phyloP scores from a whole-genome alignment of 208 protist genomes.

The Leishmania guyanensis region DNA sequence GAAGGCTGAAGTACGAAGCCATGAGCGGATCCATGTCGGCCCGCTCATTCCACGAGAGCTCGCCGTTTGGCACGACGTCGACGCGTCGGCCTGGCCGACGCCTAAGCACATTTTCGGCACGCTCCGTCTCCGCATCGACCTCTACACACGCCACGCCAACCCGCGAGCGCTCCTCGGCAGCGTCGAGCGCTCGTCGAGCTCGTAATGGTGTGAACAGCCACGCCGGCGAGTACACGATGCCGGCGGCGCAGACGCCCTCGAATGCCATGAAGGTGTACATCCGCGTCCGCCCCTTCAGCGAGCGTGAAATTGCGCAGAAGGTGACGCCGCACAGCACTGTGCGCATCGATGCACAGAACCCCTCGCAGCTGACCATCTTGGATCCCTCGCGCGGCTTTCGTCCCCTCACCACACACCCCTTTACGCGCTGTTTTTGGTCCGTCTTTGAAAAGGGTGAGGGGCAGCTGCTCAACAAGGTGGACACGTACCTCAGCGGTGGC shows the following conservation, averaged over 20 bases:
- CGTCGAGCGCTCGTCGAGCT: constrained; percentile 9
- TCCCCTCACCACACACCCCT: constrained; percentile 63
- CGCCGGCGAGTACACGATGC: constrained; percentile 1
- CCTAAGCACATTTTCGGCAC: not conserved
- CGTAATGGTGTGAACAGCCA: constrained; percentile 5
- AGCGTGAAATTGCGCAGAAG: constrained; percentile 67
- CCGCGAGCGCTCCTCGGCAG: constrained; percentile 6
- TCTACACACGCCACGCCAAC: constrained; percentile 25
- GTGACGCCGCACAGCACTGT: constrained; percentile 60
- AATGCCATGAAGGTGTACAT: constrained; percentile 89
- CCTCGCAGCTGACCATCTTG: constrained; percentile 64
- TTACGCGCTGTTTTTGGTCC: constrained; percentile 85
- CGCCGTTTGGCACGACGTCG: constrained; percentile 10
- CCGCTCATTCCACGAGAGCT: constrained; percentile 4
- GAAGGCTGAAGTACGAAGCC: not conserved
- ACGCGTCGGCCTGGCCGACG: not conserved
- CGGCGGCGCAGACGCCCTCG: constrained; percentile 26
- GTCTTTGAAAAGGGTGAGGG: constrained; percentile 44
- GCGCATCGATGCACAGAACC: constrained; percentile 76
- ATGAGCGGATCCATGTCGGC: constrained; percentile 21
- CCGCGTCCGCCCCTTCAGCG: constrained; percentile 83
- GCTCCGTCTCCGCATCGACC: constrained; percentile 5
- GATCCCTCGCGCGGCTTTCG: constrained; percentile 66
- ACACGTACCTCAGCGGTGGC: constrained; percentile 44
- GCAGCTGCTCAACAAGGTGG: constrained; percentile 26